Conservation (phyloP, 1,284 basidiomycete genomes). For the Ceratobasidium papillatum region DNA sequence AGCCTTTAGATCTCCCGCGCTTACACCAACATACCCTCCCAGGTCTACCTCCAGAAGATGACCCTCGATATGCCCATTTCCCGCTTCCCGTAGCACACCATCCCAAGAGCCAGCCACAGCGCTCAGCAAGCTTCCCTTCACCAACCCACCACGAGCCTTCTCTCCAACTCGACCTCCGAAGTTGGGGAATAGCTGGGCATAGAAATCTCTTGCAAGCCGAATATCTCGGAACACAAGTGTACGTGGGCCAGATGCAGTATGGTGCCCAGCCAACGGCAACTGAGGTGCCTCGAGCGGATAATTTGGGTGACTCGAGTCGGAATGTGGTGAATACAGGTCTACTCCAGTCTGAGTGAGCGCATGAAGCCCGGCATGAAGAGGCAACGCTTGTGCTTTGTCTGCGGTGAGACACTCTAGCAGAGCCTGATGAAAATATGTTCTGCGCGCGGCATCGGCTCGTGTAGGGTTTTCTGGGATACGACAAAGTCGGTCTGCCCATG, state of each 20-base stretch:
- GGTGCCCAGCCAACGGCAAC: constrained; percentile 26
- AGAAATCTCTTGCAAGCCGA: constrained; percentile 31
- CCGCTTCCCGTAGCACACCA: constrained; percentile 24
- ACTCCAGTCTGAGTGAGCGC: constrained; percentile 38
- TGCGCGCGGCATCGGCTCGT: constrained; percentile 67
- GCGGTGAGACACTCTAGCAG: constrained; percentile 87
- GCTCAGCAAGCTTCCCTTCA: constrained; percentile 25
- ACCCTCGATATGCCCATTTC: not conserved
- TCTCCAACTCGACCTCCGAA: constrained; percentile 38
- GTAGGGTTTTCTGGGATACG: constrained; percentile 63
- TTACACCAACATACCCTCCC: constrained; percentile 34
- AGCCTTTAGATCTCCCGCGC: constrained; percentile 16
- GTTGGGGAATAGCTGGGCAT: constrained; percentile 32
- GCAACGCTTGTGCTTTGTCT: constrained; percentile 83
- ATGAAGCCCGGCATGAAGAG: constrained; percentile 33
- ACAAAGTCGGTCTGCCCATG: constrained; percentile 79
- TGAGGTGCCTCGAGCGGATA: not conserved
- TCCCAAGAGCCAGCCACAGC: constrained; percentile 37
- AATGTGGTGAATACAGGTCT: not conserved
- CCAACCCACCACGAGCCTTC: constrained; percentile 38
- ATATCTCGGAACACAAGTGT: constrained; percentile 39
- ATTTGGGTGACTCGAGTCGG: constrained; percentile 34
- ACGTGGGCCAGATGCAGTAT: constrained; percentile 34
- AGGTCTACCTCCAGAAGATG: not conserved
- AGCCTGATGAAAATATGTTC: constrained; percentile 72